Base-by-base conservation (phyloP, 257 asterid species). In the Haberlea rhodopensis region DNA sequence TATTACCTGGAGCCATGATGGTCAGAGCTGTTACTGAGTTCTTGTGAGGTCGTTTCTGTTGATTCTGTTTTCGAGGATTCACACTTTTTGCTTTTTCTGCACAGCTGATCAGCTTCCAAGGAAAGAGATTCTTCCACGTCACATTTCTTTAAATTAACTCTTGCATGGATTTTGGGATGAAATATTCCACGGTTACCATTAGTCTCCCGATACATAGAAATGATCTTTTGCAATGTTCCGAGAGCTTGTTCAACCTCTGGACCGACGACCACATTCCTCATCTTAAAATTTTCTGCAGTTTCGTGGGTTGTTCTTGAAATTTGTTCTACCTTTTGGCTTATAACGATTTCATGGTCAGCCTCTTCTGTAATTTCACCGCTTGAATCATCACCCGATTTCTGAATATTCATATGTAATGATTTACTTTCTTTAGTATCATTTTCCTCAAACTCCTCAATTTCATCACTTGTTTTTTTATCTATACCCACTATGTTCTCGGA, bases 1-100 rank as follows among this genome's bases (percentile, higher is more conserved):
- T 22, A 28, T 73, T 84, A 90, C 97, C 96, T 87, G 75, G 89
- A 82, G 29, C 76, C 77, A 57, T 71, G 84, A 78, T 77, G 70
- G 22, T 69, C 78, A 18, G 79, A 76, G 82, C 74, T 82, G 75
- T 68, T 79, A 70, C 88, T 79, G 26, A 78, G 72, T 70, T 76
- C 84, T 49, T 60, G 13, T 15, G 73, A 40, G 52, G 59, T 67
- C 67, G 56, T 45, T 52, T 77, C 82, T 21, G 75, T 62, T 19
- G 75, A 59, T 46, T 59, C 76, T 16, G 56, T 52, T 65, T 48
- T 63, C 0, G 63, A 37, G 45, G 72, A 60, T 61, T 77, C 79
- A 53, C 9, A 40, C 52, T 63, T 71, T 54, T 18, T 54, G 18
- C 10, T 71, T 49, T 53, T 53, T 29, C 37, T 61, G 31, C 71